Base-by-base conservation (phyloP, 345 rosid genomes). In the Combretum micranthum region DNA sequence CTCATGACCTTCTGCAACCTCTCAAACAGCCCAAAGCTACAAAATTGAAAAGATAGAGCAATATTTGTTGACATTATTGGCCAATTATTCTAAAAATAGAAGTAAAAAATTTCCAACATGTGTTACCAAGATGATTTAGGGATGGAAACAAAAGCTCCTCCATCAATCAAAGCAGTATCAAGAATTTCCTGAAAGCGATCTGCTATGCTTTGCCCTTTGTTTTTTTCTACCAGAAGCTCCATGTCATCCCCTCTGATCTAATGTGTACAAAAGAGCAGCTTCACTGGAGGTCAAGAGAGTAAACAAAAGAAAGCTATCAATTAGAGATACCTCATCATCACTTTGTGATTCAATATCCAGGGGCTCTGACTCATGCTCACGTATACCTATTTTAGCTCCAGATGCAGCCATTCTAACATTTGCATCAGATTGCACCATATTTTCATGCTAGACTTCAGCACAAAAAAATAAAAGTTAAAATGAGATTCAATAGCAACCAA, bases 151-250 rank as follows among this genome's bases (percentile, higher is more conserved):
- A 75, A 58, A 53, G 52, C 69, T 16, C 59, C 79, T 72, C 64
- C 81, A 52, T 72, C 67, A 51, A 51, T 66, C 60, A 75, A 69
- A 49, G 85, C 64, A 60, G 83, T 72, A 60, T 78, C 81, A 45
- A 93, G 64, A 42, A 88, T 89, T 72, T 82, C 91, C 59, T 85
- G 83, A 79, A 93, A 85, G 60, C 70, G 75, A 57, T 89, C 96
- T 19, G 75, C 78, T 61, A 93, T 72, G 70, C 72, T 80, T 74
- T 71, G 81, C 75, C 62, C 74, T 73, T 79, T 83, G 65, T 53
- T 67, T 68, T 77, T 79, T 12, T 72, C 60, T 55, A 49, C 60
- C 60, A 62, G 61, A 60, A 69, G 64, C 59, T 67, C 64, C 42
- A 64, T 50, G 53, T 57, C 76, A 59, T 66, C 76, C 57, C 22